Conservation (phyloP, 768 basidiomycete species). For the Neoboletus subvelutipes region DNA sequence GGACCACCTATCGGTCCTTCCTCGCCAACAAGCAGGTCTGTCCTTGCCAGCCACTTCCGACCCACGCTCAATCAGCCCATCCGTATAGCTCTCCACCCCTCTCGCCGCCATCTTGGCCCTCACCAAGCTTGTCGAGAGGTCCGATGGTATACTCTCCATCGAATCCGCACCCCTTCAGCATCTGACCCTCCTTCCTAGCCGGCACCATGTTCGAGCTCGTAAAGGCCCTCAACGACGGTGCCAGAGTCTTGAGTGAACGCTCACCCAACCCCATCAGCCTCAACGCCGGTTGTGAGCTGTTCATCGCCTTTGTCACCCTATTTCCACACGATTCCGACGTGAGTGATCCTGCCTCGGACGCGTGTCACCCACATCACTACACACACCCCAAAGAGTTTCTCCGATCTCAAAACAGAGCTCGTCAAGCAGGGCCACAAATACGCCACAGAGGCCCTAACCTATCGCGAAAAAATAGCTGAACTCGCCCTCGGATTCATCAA, state of each 20-base stretch:
- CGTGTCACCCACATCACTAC: slow-evolving; percentile 5
- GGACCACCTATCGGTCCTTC: slow-evolving; percentile 55
- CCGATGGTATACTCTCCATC: slow-evolving; percentile 57
- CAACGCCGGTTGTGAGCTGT: slow-evolving; percentile 87
- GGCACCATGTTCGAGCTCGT: slow-evolving; percentile 94
- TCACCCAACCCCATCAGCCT: slow-evolving; percentile 79
- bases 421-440: slow-evolving; percentile 80
- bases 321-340: slow-evolving; percentile 82
- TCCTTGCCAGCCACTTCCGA: background rate
- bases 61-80: background rate
- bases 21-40: slow-evolving; percentile 67
- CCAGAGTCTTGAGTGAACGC: slow-evolving; percentile 57
- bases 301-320: slow-evolving; percentile 84
- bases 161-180: background rate
- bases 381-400: slow-evolving; percentile 60
- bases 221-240: slow-evolving; percentile 75
- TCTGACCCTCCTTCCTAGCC: slow-evolving; percentile 43
- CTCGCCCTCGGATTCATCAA: slow-evolving; percentile 90
- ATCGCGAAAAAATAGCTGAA: slow-evolving; percentile 86
- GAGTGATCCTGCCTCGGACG: slow-evolving; percentile 33
- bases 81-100: slow-evolving; percentile 67
- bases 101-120: slow-evolving; percentile 87
- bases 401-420: slow-evolving; percentile 78
- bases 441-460: slow-evolving; percentile 75
- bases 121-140: slow-evolving; percentile 76